These are phyloP conservation scores for Termitomyces sp. DNA, from an alignment of 768 basidiomycete genomes.

Conservation along the genomic window DNA sequence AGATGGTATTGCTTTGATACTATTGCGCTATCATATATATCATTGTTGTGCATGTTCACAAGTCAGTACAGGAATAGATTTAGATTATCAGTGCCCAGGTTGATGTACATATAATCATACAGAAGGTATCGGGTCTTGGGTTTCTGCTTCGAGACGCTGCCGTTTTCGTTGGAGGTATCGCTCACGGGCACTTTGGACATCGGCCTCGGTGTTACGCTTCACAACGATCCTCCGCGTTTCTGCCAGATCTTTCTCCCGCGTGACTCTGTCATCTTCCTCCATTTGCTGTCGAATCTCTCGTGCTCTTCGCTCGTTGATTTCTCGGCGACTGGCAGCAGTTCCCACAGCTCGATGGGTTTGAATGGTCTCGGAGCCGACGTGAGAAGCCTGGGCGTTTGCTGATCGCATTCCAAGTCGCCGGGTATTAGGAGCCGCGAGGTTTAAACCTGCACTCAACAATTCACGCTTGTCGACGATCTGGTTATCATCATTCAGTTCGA, in stretches of 20 bases:
- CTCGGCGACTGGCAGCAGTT: conserved; percentile 70
- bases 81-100: neutral
- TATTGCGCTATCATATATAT: neutral
- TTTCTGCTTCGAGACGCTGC: conserved; percentile 54
- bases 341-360: conserved; percentile 77
- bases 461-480: conserved; percentile 97
- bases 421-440: conserved; percentile 82
- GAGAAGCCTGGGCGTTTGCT: conserved; percentile 18
- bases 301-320: conserved; percentile 81
- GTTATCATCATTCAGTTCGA: conserved; percentile 96
- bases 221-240: conserved; percentile 63
- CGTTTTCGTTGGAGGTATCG: conserved; percentile 81
- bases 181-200: conserved; percentile 69
- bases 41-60: neutral
- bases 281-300: conserved; percentile 78
- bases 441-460: conserved; percentile 86
- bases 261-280: conserved; percentile 65
- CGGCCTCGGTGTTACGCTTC: conserved; percentile 73
- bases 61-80: neutral
- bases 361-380: conserved; percentile 25
- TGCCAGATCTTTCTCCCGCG: conserved; percentile 50
- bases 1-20: neutral
- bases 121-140: conserved; percentile 16
- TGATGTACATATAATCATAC: neutral
- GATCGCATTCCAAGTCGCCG: conserved; percentile 55